Base-by-base conservation (phyloP, 371 early-diverging fungal genomes). In the Mortierella sp. region DNA sequence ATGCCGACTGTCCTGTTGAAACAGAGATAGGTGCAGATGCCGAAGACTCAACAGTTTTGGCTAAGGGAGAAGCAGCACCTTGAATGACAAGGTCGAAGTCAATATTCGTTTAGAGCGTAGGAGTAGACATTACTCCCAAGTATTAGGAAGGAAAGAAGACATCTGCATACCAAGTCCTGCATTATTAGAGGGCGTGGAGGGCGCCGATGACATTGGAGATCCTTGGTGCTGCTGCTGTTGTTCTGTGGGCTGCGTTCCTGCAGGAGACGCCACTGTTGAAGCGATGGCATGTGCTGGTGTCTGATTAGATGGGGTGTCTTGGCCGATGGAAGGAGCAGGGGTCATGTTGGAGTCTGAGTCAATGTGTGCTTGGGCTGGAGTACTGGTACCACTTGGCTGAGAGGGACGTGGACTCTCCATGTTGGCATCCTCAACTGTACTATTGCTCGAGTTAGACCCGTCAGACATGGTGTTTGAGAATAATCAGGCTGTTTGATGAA, bases 381-480 rank as follows among this genome's bases (percentile, higher is more conserved):
- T 78, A 40, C 73, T 64, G 37, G 62, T 51, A 22, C 65, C 78
- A 19, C 78, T 78, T 28, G 68, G 53, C n/a, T 54, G 69, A 15
- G 74, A 37, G 13, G 40, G 65, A 61, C 61, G 55, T 8, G 80
- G 80, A 57, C 81, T 80, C 26, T 59, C 71, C 81, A 80, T 80
- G 62, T 58, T 71, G 43, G 69, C 51, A 58, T 80, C 81, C 72
- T 80, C 81, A 66, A 65, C 47, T 3, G 75, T 75, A 54, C 64
- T 66, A 59, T 71, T 19, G 54, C 70, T 73, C 37, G 75, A 68
- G 65, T 70, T 73, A 28, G 75, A 70, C 29, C 67, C 47, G 71
- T 75, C 75, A 12, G 81, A 75, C 81, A 75, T 75, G 12, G 23
- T 34, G 1, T n/a, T 40, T 40, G 13, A 51, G 5, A 7, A 19